Evolutionary conservation across 192 early-diverging fungal species (phyloP), one percentile per base, ranked within the genome.

Genomic region (Backusella australiensis): DNA sequence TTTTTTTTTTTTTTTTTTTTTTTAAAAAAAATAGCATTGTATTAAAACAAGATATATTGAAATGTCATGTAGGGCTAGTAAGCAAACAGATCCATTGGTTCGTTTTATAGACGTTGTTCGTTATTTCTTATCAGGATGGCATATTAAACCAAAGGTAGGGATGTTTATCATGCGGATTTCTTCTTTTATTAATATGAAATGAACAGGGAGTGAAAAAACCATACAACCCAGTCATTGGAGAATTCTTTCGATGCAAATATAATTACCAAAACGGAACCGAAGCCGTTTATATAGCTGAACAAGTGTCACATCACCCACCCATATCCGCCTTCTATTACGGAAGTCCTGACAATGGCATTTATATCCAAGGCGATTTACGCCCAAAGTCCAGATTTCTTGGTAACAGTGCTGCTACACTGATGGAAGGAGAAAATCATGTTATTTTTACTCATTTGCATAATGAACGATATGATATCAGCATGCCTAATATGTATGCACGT

Each of bases 41-140:
- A 39, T 39, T 39, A 39, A 39, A 17, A 34, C 4, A 68, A 32
- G 12, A 69, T n/a, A 44, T 76, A 34, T 15, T 46, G 19, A 49
- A 34, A 66, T 42, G 34, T 17, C 1, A n/a, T 67, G 29, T 68
- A 81, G 80, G 42, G 80, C 80, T 26, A 74, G 71, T 32, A 87
- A 90, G 56, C 77, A 88, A 78, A 80, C 89, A 4, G 92, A 96
- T 80, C 94, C 93, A 9, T 78, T 92, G 2, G 85, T 89, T 32
- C 89, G 97, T 41, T 96, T 98, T 73, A 83, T 96, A 23, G 90
- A 88, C 42, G 93, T 98, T 34, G 91, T 95, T 21, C 85, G 89
- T 65, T 98, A 95, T 82, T 97, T 92, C 80, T 85, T 98, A 67
- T 94, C 94, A n/a, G 96, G 96, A 17, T 97, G 95, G 95, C 95